phyloP scores from a whole-genome alignment of 176 grass and related monocot species.

The Carex myosuroides region DNA sequence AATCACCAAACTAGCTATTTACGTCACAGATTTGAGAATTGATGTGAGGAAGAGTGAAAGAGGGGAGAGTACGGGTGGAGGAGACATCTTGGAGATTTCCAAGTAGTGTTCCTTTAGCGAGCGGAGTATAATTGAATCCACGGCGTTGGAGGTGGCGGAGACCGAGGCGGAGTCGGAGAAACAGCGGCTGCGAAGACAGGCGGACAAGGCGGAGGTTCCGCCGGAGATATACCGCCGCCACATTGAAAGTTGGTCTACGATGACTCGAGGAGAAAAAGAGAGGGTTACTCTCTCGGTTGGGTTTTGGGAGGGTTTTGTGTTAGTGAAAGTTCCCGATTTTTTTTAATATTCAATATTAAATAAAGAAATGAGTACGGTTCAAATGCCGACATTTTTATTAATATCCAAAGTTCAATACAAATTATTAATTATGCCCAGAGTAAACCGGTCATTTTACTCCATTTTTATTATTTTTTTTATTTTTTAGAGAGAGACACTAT shows the following conservation, averaged over 20 bases:
- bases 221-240: conserved; percentile 20
- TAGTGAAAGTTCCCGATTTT: too few species aligned
- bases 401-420: too few species aligned
- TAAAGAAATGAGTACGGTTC: too few species aligned
- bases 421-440: too few species aligned
- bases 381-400: too few species aligned
- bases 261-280: not conserved
- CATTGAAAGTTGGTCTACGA: not conserved
- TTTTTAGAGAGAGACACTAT: too few species aligned
- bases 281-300: not conserved
- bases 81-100: conserved; percentile 78
- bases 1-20: not conserved
- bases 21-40: not conserved
- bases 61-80: conserved; percentile 44
- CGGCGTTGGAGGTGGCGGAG: conserved; percentile 32
- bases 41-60: not conserved
- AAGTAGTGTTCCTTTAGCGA: conserved; percentile 91
- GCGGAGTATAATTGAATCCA: conserved; percentile 75
- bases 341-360: too few species aligned
- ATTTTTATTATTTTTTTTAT: too few species aligned
- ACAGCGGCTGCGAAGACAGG: conserved; percentile 5
- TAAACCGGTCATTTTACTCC: too few species aligned
- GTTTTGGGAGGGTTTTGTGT: conserved; percentile 7
- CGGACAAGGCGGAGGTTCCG: conserved; percentile 25
- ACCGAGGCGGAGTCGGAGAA: conserved; percentile 25